Conservation (phyloP, 129 eudicot species). For the Sambucus nigra region DNA sequence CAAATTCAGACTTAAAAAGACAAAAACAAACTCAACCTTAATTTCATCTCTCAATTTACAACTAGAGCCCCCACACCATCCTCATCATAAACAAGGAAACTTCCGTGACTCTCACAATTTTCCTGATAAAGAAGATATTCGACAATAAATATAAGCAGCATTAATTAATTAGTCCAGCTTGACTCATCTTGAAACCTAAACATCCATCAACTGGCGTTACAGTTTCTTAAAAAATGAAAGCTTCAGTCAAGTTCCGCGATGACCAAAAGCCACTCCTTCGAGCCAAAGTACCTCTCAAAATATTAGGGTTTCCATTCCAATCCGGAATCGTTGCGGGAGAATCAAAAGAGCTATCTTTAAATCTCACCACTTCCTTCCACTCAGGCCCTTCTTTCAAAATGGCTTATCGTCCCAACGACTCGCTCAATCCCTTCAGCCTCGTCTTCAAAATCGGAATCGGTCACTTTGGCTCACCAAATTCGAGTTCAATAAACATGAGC, state of each 20-base stretch:
- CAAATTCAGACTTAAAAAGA: too few species aligned
- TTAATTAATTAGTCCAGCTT: too few species aligned
- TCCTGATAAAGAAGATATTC: too few species aligned
- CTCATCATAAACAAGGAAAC: too few species aligned
- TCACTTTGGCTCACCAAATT: slow-evolving; percentile 59
- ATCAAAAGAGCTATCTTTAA: slow-evolving; percentile 60
- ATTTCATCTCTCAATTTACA: too few species aligned
- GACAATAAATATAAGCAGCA: too few species aligned
- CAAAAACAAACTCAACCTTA: too few species aligned
- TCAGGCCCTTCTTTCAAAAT: slow-evolving; percentile 63
- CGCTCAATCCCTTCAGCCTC: slow-evolving; percentile 49
- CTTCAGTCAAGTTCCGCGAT: slow-evolving; percentile 71
- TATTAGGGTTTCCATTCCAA: slow-evolving; percentile 63
- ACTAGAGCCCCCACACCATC: too few species aligned
- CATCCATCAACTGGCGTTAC: too few species aligned
- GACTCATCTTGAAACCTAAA: too few species aligned
- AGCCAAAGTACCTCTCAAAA: slow-evolving; percentile 57
- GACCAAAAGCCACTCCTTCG: slow-evolving; percentile 71
- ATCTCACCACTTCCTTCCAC: slow-evolving; percentile 54
- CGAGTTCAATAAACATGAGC: slow-evolving; percentile 63
- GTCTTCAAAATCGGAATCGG: slow-evolving; percentile 77
- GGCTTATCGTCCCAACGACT: slow-evolving; percentile 74
- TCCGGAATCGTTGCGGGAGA: slow-evolving; percentile 72
- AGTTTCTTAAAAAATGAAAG: slow-evolving; percentile 41
- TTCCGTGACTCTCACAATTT: too few species aligned